Percentiles rank a stretch among this genome's conserved stretches.
Conservation (phyloP, 1,284 basidiomycete species). For the Heterobasidion occidentale region DNA sequence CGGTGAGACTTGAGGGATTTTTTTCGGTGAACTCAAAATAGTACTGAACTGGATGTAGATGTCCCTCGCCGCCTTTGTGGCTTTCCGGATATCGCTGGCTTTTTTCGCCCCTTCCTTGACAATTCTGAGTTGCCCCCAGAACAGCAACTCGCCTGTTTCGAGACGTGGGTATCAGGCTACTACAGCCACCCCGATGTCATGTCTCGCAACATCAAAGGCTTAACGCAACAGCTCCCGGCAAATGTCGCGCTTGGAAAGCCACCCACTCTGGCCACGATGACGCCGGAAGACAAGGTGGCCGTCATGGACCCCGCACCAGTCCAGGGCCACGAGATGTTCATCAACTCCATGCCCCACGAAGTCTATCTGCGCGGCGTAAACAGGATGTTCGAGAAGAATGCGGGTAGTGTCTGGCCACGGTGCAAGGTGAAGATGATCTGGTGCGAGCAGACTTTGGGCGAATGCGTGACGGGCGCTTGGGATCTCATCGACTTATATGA, state of each 20-base stretch:
- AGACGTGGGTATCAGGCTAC: neutral
- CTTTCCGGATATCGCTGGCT: neutral
- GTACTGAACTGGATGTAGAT: neutral
- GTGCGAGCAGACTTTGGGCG: neutral
- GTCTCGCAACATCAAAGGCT: neutral
- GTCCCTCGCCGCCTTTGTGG: neutral
- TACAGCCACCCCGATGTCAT: neutral
- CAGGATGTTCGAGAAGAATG: neutral
- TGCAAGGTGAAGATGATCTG: slow-evolving; percentile 2
- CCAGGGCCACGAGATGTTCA: neutral
- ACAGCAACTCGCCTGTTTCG: neutral
- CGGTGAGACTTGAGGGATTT: neutral
- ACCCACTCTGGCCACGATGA: neutral
- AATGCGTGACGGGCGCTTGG: neutral
- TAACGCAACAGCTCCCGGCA: too few species aligned
- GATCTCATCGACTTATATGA: neutral
- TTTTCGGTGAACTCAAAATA: too few species aligned
- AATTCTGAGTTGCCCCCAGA: neutral
- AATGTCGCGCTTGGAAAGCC: neutral
- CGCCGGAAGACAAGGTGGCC: neutral
- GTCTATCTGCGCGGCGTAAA: neutral
- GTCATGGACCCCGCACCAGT: neutral
- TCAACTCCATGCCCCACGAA: neutral
- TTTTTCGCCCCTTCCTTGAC: neutral
- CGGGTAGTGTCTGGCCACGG: neutral